Conservation (phyloP, 768 basidiomycete genomes). For the Lactarius indigo region DNA sequence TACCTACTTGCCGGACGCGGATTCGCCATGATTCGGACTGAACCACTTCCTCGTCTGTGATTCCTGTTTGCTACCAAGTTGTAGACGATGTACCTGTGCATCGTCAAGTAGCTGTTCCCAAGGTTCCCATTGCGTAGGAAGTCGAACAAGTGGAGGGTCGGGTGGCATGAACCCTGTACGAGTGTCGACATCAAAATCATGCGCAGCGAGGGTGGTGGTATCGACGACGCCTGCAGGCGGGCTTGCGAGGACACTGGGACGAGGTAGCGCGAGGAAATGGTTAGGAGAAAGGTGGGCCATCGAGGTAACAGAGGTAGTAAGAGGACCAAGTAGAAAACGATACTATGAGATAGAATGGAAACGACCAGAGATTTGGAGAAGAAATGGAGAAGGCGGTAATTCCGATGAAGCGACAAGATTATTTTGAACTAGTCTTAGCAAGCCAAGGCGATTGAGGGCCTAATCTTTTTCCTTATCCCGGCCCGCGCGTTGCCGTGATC, state of each 20-base stretch:
- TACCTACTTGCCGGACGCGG: conserved; percentile 39
- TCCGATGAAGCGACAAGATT: not conserved
- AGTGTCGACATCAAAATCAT: conserved; percentile 83
- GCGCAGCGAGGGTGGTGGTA: conserved; percentile 38
- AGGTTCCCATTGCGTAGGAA: conserved; percentile 58
- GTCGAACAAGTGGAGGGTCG: conserved; percentile 57
- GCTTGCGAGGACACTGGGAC: conserved; percentile 32
- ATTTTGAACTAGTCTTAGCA: not conserved
- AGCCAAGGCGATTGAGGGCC: not conserved
- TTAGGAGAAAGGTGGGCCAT: conserved; percentile 25
- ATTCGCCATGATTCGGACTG: conserved; percentile 42
- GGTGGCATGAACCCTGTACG: conserved; percentile 91
- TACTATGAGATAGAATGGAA: not conserved
- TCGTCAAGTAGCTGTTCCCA: conserved; percentile 68
- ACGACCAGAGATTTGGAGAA: not conserved
- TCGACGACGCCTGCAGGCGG: conserved; percentile 32
- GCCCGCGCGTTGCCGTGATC: not conserved
- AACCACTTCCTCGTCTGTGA: conserved; percentile 32
- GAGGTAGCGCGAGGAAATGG: conserved; percentile 37
- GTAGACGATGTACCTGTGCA: conserved; percentile 47
- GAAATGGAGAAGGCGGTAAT: not conserved
- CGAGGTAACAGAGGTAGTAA: not conserved
- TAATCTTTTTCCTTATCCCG: not conserved
- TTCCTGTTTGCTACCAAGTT: conserved; percentile 42
- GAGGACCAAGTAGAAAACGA: too few relatives aligned